Base-by-base conservation (phyloP, 768 basidiomycete species). In the Amanita phalloides region DNA sequence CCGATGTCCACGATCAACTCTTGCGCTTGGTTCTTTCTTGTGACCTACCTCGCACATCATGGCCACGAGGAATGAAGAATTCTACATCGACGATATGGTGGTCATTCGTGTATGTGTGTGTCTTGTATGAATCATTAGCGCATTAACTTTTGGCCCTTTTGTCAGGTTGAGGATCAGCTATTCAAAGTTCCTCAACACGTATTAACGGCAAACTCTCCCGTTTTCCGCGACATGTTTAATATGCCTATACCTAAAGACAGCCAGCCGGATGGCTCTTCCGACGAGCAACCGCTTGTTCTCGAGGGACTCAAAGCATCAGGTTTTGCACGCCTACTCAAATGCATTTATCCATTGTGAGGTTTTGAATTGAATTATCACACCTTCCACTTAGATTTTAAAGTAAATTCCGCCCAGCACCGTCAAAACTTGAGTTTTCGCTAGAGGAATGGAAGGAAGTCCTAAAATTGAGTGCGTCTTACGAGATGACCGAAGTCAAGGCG, bases 301-400 rank as follows among this genome's bases (percentile, higher is more conserved):
- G 45, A 47, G 10, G 52, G 52, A 9, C 20, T 48, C 17, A 26
- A 46, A 21, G 28, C 33, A 11, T n/a, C 11, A n/a, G 43, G 46
- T n/a, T 53, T 53, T 39, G 36, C 53, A n/a, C 43, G 39, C 5
- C 55, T 62, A 10, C 47, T 62, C 9, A 45, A 47, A 39, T 48
- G 58, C 10, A 38, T 66, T 28, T 63, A 56, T 48, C 67, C 65
- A 32, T 11, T 23, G 47, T 48, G 21, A 48, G 45, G 4, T 17
- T n/a, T 21, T 21, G 30, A 6, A 9, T 32, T 32, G 32, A 1
- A 33, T 33, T 38, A 6, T 38, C 2, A 6, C 37, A n/a, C 20
- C 8, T 38, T 38, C 14, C n/a, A 20, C 37, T 38, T n/a, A 38
- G 37, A 1, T 38, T n/a, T 20, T 3, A 38, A 38, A 20, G 37